Evolutionary conservation across 164 flowering plant species (phyloP).

Genomic region (Tetracentron sinense): DNA sequence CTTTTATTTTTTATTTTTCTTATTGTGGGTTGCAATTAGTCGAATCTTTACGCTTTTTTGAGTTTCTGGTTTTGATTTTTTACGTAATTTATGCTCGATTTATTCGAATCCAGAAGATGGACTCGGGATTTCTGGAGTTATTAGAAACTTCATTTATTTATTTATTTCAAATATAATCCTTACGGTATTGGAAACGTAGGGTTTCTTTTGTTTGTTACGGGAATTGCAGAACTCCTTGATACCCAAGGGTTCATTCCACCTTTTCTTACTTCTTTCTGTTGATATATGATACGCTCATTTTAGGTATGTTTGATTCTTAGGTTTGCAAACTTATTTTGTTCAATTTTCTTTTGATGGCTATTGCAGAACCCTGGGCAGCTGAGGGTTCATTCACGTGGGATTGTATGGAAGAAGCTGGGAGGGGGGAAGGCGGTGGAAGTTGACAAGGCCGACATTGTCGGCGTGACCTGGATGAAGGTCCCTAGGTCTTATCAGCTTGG

Average conservation of each 20-base stretch:
- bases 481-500: constrained; percentile 87
- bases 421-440: constrained; percentile 92
- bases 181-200: not conserved
- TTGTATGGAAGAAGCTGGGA: constrained; percentile 85
- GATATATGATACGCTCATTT: too few species aligned
- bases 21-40: too few species aligned
- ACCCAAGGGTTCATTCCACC: constrained; percentile 66
- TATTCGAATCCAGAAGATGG: too few species aligned
- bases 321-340: too few species aligned
- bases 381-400: constrained; percentile 65
- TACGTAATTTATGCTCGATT: not conserved
- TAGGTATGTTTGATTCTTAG: too few species aligned
- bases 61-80: too few species aligned
- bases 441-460: constrained; percentile 60
- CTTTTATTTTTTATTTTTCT: too few species aligned
- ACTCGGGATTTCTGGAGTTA: not conserved
- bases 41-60: too few species aligned
- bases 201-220: not conserved
- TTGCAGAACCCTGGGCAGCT: constrained; percentile 86
- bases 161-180: not conserved
- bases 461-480: constrained; percentile 87
- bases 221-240: constrained; percentile 84
- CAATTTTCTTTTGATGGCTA: too few species aligned
- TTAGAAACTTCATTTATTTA: not conserved
- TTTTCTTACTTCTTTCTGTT: too few species aligned